These are phyloP conservation scores for Basipetospora chlamydospora DNA, from an alignment of 2,329 filamentous ascomycete species.

Conservation along the genomic window DNA sequence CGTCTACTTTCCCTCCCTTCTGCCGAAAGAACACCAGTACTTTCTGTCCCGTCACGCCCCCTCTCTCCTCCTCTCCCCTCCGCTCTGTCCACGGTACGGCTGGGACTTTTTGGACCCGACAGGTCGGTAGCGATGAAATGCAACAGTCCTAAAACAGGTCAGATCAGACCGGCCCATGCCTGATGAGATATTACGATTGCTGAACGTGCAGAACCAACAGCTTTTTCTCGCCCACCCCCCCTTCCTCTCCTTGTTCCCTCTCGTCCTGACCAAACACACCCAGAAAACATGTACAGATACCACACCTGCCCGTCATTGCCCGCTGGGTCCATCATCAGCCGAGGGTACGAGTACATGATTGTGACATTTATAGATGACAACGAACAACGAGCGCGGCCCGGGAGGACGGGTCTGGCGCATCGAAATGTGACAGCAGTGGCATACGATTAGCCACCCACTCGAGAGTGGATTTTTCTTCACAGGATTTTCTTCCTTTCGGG, in stretches of 20 bases:
- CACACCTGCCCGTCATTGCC: background rate
- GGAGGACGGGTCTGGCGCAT: constrained; percentile 2
- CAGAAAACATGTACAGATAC: background rate
- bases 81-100: constrained; percentile 1
- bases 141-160: constrained; percentile 6
- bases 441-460: constrained; percentile 3
- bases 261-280: background rate
- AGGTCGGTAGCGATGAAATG: constrained; percentile 3
- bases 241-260: too few relatives aligned
- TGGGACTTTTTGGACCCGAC: too few relatives aligned
- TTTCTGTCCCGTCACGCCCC: too few relatives aligned
- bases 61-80: too few relatives aligned
- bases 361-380: too few relatives aligned
- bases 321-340: too few relatives aligned
- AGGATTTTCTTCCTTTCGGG: too few relatives aligned
- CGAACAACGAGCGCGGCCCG: background rate
- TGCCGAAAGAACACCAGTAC: too few relatives aligned
- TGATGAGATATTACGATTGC: constrained; percentile 4
- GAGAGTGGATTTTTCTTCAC: constrained; percentile 1
- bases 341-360: too few relatives aligned
- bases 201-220: constrained; percentile 5
- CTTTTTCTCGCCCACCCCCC: too few relatives aligned
- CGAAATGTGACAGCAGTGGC: background rate
- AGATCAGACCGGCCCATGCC: constrained; percentile 2
- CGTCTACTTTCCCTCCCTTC: background rate